These are phyloP conservation scores for Citrus trifoliata DNA, from an alignment of 345 rosid genomes.

Conservation along the genomic window DNA sequence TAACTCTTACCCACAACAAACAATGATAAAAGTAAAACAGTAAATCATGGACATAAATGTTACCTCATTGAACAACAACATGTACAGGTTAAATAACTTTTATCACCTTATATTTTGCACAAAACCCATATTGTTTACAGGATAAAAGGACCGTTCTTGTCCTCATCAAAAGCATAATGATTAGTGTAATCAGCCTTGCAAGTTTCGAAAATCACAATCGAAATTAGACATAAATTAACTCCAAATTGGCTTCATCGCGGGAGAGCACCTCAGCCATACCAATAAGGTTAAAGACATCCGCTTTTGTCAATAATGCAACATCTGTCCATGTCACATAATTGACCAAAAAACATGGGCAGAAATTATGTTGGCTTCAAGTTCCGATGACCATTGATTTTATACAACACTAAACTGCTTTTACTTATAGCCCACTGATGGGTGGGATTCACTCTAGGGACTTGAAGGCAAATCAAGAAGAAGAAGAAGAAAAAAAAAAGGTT, in stretches of 20 bases:
- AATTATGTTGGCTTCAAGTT: constrained; percentile 20
- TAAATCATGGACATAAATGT: too few species aligned
- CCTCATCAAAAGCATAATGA: not conserved
- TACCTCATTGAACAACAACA: too few species aligned
- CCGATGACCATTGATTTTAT: constrained; percentile 12
- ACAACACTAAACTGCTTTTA: not conserved
- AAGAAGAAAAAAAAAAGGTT: not conserved
- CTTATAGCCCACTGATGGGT: not conserved
- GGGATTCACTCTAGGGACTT: not conserved
- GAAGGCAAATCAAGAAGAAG: not conserved
- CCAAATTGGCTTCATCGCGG: not conserved
- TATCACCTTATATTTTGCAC: not conserved
- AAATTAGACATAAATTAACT: not conserved
- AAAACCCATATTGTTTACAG: not conserved
- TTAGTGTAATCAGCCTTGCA: not conserved
- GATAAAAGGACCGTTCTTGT: not conserved
- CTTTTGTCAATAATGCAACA: not conserved
- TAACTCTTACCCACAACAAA: not conserved
- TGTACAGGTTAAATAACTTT: too few species aligned
- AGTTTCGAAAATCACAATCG: not conserved
- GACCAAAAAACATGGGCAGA: constrained; percentile 6
- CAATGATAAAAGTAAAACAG: too few species aligned
- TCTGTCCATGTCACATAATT: constrained; percentile 3
- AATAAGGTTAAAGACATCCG: not conserved
- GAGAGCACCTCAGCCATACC: not conserved